Percentiles rank a stretch among this genome's conserved stretches.
phyloP scores from a whole-genome alignment of 805 yeast genomes.

The Monosporozyma servazzii region DNA sequence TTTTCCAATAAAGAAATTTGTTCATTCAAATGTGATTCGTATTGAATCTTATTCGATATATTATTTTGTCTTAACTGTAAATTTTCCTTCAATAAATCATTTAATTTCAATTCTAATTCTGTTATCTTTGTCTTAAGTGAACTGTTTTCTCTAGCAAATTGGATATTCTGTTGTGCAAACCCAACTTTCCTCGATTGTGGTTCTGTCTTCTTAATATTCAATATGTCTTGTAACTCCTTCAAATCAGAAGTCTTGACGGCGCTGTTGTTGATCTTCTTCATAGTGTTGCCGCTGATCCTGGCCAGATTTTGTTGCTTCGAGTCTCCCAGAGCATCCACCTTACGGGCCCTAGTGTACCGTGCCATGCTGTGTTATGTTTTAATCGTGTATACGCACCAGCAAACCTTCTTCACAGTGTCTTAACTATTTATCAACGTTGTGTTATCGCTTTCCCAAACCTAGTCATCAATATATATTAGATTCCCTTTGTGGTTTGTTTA shows the following conservation, averaged over 20 bases:
- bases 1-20: slow-evolving; percentile 35
- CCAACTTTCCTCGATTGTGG: slow-evolving; percentile 17
- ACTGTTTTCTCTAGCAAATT: slow-evolving; percentile 53
- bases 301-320: not conserved
- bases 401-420: too few relatives aligned
- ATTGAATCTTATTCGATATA: slow-evolving; percentile 24
- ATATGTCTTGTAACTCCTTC: slow-evolving; percentile 24
- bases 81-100: slow-evolving; percentile 44
- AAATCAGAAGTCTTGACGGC: slow-evolving; percentile 8
- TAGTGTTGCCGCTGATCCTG: not conserved
- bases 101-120: slow-evolving; percentile 43
- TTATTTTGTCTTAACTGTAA: slow-evolving; percentile 33
- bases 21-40: slow-evolving; percentile 31
- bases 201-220: slow-evolving; percentile 19
- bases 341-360: not conserved
- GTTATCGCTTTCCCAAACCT: too few relatives aligned
- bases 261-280: not conserved
- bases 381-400: not conserved
- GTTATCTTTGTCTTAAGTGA: slow-evolving; percentile 41
- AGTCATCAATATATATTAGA: too few relatives aligned
- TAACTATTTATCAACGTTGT: too few relatives aligned
- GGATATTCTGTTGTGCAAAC: slow-evolving; percentile 36
- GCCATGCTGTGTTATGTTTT: not conserved
- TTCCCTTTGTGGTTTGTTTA: too few relatives aligned
- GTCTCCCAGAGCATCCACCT: not conserved